phyloP scores from a whole-genome alignment of 169 alveolate genomes.

The Plasmodium adleri region DNA sequence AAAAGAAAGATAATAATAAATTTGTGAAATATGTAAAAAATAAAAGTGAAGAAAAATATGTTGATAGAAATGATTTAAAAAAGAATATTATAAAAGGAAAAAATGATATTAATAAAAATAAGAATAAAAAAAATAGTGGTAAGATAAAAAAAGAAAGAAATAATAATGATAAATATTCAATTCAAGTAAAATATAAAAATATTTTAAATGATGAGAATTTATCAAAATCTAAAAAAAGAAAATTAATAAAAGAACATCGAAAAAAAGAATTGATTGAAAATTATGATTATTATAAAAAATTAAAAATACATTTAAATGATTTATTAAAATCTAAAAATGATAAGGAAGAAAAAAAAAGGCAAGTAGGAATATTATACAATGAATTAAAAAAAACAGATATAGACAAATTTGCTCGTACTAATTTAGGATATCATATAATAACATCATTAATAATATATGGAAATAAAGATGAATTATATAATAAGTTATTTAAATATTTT shows the following conservation, averaged over 20 bases:
- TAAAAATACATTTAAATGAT: conserved; percentile 43
- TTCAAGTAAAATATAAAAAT: conserved; percentile 30
- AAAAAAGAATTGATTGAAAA: conserved; percentile 48
- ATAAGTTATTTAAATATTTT: conserved; percentile 37
- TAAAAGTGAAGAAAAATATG: not conserved
- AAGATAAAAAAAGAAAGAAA: not conserved
- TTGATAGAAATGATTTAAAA: too few relatives aligned
- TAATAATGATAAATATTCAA: not conserved
- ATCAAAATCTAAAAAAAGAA: conserved; percentile 68
- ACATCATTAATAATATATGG: conserved; percentile 53
- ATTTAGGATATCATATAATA: conserved; percentile 63
- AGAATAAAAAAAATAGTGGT: not conserved
- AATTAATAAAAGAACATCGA: conserved; percentile 58
- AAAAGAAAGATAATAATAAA: conserved; percentile 18
- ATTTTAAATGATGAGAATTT: conserved; percentile 70
- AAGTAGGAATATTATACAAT: conserved; percentile 5
- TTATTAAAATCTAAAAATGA: conserved; percentile 51
- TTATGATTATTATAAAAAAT: conserved; percentile 62
- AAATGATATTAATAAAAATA: not conserved
- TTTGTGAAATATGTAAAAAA: not conserved
- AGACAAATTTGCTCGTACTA: conserved; percentile 57
- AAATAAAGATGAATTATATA: conserved; percentile 37
- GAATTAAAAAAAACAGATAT: conserved; percentile 49
- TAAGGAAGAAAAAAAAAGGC: conserved; percentile 36
- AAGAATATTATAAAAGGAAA: not conserved